These are phyloP conservation scores for Pleurotus cornucopiae DNA, from an alignment of 768 basidiomycete genomes.

Conservation along the genomic window DNA sequence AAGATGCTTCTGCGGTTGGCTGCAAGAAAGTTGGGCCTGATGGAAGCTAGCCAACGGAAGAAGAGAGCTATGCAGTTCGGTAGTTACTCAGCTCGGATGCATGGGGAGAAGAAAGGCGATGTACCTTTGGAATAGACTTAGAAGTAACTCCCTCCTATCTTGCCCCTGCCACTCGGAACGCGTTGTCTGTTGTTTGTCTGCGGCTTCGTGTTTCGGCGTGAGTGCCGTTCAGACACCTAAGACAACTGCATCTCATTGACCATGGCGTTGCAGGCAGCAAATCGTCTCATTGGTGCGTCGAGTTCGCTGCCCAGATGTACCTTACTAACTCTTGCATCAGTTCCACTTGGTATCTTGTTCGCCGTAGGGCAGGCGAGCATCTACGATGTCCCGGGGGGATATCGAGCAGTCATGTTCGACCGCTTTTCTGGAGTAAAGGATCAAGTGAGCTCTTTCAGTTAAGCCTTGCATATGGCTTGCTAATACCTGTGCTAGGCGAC, in stretches of 20 bases:
- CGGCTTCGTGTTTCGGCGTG: not conserved
- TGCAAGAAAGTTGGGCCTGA: constrained; percentile 68
- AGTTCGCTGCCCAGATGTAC: not conserved
- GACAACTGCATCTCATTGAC: not conserved
- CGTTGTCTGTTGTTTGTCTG: constrained; percentile 7
- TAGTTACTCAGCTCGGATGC: constrained; percentile 81
- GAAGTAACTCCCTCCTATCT: not conserved
- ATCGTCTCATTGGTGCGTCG: constrained; percentile 44
- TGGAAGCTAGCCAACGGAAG: constrained; percentile 68
- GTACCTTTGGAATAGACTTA: constrained; percentile 22
- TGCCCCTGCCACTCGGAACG: not conserved
- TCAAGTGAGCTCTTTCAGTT: constrained; percentile 40
- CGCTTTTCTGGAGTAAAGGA: constrained; percentile 89
- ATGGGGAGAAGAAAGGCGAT: constrained; percentile 59
- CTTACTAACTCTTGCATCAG: constrained; percentile 12
- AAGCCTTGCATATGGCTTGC: constrained; percentile 1
- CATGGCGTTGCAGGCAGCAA: constrained; percentile 52
- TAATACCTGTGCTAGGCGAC: constrained; percentile 53
- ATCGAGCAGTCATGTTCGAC: constrained; percentile 97
- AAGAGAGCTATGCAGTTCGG: constrained; percentile 99
- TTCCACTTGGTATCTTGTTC: constrained; percentile 44
- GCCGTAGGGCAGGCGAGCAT: constrained; percentile 47
- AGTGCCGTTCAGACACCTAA: constrained; percentile 40
- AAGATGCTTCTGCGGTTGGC: constrained; percentile 80
- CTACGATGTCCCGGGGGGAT: constrained; percentile 84